Conservation (phyloP, 257 asterid genomes). For the Solanum corneliomulleri region DNA sequence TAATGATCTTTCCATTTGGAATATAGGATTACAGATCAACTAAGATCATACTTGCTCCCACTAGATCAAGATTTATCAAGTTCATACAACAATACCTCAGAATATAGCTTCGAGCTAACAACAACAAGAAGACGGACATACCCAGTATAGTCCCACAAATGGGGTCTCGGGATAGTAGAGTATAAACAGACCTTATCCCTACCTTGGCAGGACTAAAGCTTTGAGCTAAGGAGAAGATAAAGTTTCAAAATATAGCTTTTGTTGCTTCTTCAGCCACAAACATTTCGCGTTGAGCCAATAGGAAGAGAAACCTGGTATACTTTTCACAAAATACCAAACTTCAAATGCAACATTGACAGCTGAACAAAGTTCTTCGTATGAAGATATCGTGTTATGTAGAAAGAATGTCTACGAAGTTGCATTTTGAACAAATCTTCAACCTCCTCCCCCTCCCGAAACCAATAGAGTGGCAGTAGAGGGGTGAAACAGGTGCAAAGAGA, state of each 20-base stretch:
- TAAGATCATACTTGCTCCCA: neutral
- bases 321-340: neutral
- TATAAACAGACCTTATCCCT: neutral
- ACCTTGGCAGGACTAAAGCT: neutral
- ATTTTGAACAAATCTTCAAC: neutral
- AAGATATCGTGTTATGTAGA: neutral
- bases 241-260: neutral
- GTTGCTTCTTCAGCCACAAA: neutral
- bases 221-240: neutral
- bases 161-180: neutral
- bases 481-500: neutral
- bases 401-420: neutral
- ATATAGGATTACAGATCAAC: neutral
- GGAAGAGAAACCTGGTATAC: neutral
- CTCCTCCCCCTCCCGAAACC: neutral
- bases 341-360: neutral
- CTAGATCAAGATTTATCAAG: neutral
- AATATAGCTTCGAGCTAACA: neutral
- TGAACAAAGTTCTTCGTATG: neutral
- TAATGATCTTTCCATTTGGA: neutral
- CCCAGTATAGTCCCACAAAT: neutral
- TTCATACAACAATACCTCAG: neutral
- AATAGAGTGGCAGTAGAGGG: neutral
- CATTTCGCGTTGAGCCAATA: neutral
- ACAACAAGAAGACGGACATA: neutral